These are phyloP conservation scores for Zelopaecilomyces penicillatus DNA, from an alignment of 2,329 filamentous ascomycete genomes.

Conservation along the genomic window DNA sequence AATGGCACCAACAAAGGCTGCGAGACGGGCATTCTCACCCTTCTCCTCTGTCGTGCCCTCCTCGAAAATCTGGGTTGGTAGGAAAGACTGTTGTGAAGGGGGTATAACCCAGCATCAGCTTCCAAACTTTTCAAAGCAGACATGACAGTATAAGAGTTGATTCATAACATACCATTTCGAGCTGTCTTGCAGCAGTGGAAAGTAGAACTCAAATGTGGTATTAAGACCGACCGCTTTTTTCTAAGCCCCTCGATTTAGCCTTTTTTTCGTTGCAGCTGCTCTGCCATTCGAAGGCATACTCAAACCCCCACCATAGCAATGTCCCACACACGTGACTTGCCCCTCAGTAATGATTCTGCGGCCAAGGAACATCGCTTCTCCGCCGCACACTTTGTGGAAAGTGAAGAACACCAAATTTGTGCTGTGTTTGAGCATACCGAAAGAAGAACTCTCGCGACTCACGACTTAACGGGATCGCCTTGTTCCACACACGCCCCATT, in stretches of 20 bases:
- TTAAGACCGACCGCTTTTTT: neutral
- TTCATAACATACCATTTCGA: slow-evolving; percentile 17
- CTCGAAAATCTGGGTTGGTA: slow-evolving; percentile 95
- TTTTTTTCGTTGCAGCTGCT: slow-evolving; percentile 12
- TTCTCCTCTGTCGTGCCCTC: slow-evolving; percentile 97
- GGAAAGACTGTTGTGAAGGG: slow-evolving; percentile 46
- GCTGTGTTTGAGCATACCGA: slow-evolving; percentile 12
- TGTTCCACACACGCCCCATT: too few relatives aligned
- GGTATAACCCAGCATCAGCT: slow-evolving; percentile 12
- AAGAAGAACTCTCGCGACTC: slow-evolving; percentile 1
- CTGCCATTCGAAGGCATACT: neutral
- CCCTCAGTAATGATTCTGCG: slow-evolving; percentile 24
- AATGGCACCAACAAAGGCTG: slow-evolving; percentile 97
- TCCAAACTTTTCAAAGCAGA: neutral
- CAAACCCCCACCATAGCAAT: slow-evolving; percentile 15
- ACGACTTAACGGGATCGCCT: neutral
- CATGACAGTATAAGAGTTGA: neutral
- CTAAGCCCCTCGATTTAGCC: slow-evolving; percentile 13
- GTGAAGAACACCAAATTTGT: slow-evolving; percentile 32
- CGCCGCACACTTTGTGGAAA: slow-evolving; percentile 32
- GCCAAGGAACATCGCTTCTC: slow-evolving; percentile 31
- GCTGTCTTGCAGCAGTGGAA: slow-evolving; percentile 3
- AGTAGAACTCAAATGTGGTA: neutral
- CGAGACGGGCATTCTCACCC: slow-evolving; percentile 96
- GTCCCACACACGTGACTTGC: slow-evolving; percentile 31